These are phyloP conservation scores for Homolaphlyctis polyrhiza DNA, from an alignment of 371 early-diverging fungal species.

Conservation along the genomic window DNA sequence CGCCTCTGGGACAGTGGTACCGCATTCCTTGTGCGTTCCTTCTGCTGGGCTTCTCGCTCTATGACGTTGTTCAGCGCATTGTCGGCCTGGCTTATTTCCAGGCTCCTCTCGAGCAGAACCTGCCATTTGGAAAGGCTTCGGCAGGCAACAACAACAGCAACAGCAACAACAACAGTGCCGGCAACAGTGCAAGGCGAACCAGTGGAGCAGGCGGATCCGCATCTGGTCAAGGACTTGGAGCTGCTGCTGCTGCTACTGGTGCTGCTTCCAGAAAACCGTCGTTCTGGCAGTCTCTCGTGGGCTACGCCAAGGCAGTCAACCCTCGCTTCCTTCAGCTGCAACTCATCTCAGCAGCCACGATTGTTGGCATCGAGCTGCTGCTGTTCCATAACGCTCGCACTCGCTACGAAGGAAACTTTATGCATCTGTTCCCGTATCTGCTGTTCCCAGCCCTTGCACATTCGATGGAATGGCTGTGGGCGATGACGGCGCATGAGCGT, in stretches of 20 bases:
- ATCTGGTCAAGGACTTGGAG: too few species aligned
- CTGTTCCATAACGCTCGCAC: constrained; percentile 9
- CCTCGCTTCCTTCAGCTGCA: constrained; percentile 17
- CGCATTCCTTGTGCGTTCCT: constrained; percentile 13
- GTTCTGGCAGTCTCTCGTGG: not conserved
- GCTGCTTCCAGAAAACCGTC: not conserved
- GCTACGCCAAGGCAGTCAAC: not conserved
- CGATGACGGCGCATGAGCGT: constrained; percentile 12
- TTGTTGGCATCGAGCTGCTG: constrained; percentile 21
- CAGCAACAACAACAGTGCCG: too few species aligned
- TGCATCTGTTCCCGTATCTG: constrained; percentile 23
- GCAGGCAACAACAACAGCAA: not conserved
- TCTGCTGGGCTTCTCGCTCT: constrained; percentile 9
- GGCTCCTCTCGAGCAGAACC: constrained; percentile 21
- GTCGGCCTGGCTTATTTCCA: constrained; percentile 22
- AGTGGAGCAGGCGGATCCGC: too few species aligned
- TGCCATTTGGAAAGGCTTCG: not conserved
- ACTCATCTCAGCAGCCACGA: constrained; percentile 11
- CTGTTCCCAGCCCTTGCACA: constrained; percentile 24
- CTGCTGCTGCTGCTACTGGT: not conserved
- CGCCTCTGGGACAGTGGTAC: constrained; percentile 14
- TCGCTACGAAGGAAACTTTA: not conserved
- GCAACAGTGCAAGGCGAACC: too few species aligned
- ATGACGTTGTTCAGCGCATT: constrained; percentile 16
- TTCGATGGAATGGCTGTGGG: constrained; percentile 28